Evolutionary conservation across 1,284 basidiomycete species (phyloP).

Genomic region (Ceratobasidium papillatum): DNA sequence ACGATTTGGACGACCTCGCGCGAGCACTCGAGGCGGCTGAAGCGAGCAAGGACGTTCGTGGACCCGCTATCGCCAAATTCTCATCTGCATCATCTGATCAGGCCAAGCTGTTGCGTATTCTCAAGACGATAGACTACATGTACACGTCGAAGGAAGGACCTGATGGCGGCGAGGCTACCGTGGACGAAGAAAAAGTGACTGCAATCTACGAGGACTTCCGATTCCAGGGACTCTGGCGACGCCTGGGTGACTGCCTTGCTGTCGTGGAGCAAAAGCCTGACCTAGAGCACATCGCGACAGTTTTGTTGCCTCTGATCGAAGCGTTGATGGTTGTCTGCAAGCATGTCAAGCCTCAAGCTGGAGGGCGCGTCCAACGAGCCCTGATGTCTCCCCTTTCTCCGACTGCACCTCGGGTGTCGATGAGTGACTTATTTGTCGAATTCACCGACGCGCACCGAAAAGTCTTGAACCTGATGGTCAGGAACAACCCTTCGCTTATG

Average conservation of each 20-base stretch:
- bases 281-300: conserved; percentile 87
- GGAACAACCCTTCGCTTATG: conserved; percentile 97
- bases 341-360: conserved; percentile 76
- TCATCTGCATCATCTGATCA: conserved; percentile 91
- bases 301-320: conserved; percentile 91
- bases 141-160: conserved; percentile 71
- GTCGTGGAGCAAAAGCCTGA: conserved; percentile 82
- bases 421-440: conserved; percentile 85
- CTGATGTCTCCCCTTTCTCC: conserved; percentile 72
- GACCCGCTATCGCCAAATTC: conserved; percentile 83
- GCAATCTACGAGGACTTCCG: conserved; percentile 88
- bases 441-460: conserved; percentile 97
- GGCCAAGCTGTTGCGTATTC: conserved; percentile 88
- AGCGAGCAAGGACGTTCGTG: conserved; percentile 64
- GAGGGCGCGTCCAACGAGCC: conserved; percentile 56
- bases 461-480: conserved; percentile 95
- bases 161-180: conserved; percentile 54
- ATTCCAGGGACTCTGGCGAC: conserved; percentile 85
- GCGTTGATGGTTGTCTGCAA: conserved; percentile 99
- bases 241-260: conserved; percentile 84
- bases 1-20: conserved; percentile 80
- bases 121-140: conserved; percentile 97
- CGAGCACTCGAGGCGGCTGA: conserved; percentile 65
- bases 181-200: conserved; percentile 81
- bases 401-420: conserved; percentile 70